These are phyloP conservation scores for Oryza meyeriana DNA, from an alignment of 176 grass and related monocot genomes.

Conservation along the genomic window DNA sequence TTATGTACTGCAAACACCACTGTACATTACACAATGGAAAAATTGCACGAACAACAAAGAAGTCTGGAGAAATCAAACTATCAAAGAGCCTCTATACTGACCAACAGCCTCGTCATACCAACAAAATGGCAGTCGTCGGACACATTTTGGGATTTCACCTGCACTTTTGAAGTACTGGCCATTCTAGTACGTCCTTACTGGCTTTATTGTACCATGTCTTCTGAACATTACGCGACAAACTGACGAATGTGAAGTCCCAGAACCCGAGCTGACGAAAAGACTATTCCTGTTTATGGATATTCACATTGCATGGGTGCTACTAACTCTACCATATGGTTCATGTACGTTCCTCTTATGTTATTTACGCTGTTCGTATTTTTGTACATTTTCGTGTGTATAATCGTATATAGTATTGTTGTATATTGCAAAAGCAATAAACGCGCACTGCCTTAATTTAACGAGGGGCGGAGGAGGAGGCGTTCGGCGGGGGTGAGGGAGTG, in stretches of 20 bases:
- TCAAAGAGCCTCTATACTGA: constrained; percentile 15
- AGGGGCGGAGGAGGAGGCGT: constrained; percentile 51
- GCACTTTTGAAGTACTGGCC: background rate
- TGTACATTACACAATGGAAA: background rate
- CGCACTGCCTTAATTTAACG: background rate
- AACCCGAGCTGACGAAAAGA: background rate
- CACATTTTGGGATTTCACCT: background rate
- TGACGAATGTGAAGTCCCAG: background rate
- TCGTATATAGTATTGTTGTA: background rate
- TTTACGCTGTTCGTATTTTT: constrained; percentile 36
- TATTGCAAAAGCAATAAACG: background rate
- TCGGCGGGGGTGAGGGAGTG: constrained; percentile 78
- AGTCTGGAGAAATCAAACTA: constrained; percentile 15
- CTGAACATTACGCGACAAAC: background rate
- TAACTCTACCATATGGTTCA: background rate
- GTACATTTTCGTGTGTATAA: constrained; percentile 24
- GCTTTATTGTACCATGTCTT: constrained; percentile 11
- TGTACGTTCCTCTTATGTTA: constrained; percentile 23
- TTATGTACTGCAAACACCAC: background rate
- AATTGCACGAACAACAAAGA: background rate
- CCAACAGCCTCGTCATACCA: background rate
- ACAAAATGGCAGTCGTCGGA: constrained; percentile 11
- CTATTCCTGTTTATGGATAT: constrained; percentile 25
- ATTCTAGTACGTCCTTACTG: background rate
- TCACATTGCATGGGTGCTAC: constrained; percentile 35